Base-by-base conservation (phyloP, 805 yeast genomes). In the Yamadazyma paraphyllophila region DNA sequence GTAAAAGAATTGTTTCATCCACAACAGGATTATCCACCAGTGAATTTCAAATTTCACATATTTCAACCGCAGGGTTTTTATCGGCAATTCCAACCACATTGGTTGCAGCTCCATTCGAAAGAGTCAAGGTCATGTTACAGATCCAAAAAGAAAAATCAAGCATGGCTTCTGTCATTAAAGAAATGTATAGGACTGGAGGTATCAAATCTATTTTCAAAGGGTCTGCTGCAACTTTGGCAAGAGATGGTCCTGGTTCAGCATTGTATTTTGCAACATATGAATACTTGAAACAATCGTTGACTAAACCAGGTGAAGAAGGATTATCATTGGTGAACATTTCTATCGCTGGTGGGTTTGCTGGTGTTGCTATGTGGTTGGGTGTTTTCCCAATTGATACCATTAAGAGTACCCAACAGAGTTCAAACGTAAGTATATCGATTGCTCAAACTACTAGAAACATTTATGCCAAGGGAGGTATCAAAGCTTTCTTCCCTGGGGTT, bases 171-270 rank as follows among this genome's bases (percentile, higher is more conserved):
- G 88, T 85, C 2, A 82, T 90, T 27, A 73, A 71, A 50, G 80
- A 81, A 57, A 78, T 92, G 57, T 81, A 89, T 56, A 73, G 73
- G 33, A 81, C 85, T 38, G 97, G 97, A 29, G 97, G 97, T 25
- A 53, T 91, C 17, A 67, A 76, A 48, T 91, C 97, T 1, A 76
- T 94, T 24, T 92, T 87, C 69, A 88, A 88, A 64, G 99, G 99
- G 14, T 86, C 96, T 0, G 76, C 77, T 12, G 97, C 97, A 2
- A 92, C 99, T 1, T 69, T 92, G 50, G 95, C 96, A 14, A 81
- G 99, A 65, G 99, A 92, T 62, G 98, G 97, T 1, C 98, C 99
- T 1, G 99, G 99, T 1, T 85, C 95, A 12, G 98, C 98, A 0
- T 74, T 89, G 26, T 92, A 92, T 69, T 92, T 94, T 65, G 98